Evolutionary conservation across 768 basidiomycete species (phyloP).

Genomic region (Mycena rosella): DNA sequence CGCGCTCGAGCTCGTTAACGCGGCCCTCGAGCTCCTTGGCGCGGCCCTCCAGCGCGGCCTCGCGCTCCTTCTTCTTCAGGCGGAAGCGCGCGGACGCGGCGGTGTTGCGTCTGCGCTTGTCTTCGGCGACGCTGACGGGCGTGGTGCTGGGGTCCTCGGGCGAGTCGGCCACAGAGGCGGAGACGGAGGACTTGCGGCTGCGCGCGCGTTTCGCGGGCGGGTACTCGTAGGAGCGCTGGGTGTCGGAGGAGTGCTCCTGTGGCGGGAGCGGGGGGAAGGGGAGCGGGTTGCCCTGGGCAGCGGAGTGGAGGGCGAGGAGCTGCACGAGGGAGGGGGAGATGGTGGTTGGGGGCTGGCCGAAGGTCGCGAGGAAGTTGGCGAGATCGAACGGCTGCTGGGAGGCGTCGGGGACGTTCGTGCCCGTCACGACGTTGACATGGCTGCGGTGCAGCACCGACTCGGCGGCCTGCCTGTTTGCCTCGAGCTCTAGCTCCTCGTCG

Average conservation of each 20-base stretch:
- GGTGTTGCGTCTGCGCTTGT: conserved; percentile 94
- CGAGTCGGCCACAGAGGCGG: conserved; percentile 49
- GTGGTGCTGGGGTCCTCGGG: conserved; percentile 45
- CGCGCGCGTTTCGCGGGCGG: conserved; percentile 68
- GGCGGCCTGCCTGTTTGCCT: conserved; percentile 47
- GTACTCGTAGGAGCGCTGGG: conserved; percentile 46
- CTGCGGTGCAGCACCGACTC: conserved; percentile 64
- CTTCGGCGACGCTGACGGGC: conserved; percentile 73
- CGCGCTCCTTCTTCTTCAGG: conserved; percentile 96
- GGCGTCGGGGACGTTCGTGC: conserved; percentile 55
- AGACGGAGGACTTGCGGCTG: conserved; percentile 63
- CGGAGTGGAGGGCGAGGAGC: conserved; percentile 71
- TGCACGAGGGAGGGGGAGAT: conserved; percentile 75
- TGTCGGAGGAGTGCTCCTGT: conserved; percentile 30
- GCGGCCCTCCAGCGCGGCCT: conserved; percentile 87
- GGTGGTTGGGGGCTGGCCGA: conserved; percentile 44
- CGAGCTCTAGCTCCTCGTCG: conserved; percentile 64
- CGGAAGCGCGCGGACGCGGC: conserved; percentile 94
- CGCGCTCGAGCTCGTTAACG: conserved; percentile 87
- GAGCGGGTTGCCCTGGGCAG: conserved; percentile 45
- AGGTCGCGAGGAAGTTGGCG: conserved; percentile 51
- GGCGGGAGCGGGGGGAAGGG: conserved; percentile 40
- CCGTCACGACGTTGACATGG: conserved; percentile 71
- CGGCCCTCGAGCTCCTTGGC: conserved; percentile 87
- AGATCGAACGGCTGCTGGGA: conserved; percentile 51